Conservation (phyloP, 1,284 basidiomycete species). For the Ganoderma multipileum region DNA sequence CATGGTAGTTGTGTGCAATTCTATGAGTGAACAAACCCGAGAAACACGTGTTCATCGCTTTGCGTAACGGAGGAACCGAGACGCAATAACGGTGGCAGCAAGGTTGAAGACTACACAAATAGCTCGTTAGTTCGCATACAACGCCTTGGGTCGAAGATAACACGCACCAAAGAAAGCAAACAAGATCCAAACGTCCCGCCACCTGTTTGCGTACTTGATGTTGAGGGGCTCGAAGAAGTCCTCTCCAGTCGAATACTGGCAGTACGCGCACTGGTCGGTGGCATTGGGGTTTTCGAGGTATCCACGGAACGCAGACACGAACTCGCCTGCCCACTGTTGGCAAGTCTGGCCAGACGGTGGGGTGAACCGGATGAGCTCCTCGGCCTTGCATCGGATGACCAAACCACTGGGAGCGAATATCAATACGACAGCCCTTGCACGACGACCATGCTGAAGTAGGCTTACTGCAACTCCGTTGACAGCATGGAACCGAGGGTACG, state of each 20-base stretch:
- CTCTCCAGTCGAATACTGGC: conserved; percentile 72
- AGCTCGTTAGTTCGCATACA: neutral
- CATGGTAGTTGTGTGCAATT: neutral
- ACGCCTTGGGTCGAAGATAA: neutral
- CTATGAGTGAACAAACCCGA: neutral
- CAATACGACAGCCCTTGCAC: conserved; percentile 9
- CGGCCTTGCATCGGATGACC: conserved; percentile 65
- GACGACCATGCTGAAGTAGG: conserved; percentile 15
- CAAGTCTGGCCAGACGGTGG: conserved; percentile 84
- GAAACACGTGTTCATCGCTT: conserved; percentile 52
- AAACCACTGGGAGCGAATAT: conserved; percentile 56
- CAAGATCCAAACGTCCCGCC: conserved; percentile 80
- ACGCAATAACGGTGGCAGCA: conserved; percentile 71
- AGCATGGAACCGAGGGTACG: conserved; percentile 79
- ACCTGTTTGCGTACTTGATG: conserved; percentile 70
- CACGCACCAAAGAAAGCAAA: conserved; percentile 64
- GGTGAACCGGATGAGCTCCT: conserved; percentile 73
- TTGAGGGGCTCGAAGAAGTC: conserved; percentile 76
- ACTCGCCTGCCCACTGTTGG: conserved; percentile 70
- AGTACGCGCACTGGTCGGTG: conserved; percentile 73
- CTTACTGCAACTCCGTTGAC: conserved; percentile 80
- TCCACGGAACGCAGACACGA: conserved; percentile 69
- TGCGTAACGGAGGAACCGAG: conserved; percentile 76
- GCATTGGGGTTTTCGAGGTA: conserved; percentile 81
- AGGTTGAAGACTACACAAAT: conserved; percentile 68